Evolutionary conservation across 1,139 yeast species (phyloP).

Genomic region (Yamadazyma atmosphaerica): DNA sequence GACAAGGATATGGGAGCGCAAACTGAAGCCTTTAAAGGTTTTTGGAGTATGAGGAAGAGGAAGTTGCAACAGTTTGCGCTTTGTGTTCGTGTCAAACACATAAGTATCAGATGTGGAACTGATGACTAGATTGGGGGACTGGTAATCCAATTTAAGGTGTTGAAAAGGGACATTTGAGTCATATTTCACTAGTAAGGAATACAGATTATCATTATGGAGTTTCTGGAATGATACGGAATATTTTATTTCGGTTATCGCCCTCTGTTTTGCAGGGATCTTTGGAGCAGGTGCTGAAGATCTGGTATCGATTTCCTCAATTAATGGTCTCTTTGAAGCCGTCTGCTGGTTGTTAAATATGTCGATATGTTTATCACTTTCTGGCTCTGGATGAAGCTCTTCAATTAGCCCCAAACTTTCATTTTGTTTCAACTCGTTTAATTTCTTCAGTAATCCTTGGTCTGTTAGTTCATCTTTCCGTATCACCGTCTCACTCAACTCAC

Average conservation of each 20-base stretch:
- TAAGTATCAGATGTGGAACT: conserved; percentile 5
- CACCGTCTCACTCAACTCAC: conserved; percentile 43
- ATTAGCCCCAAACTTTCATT: conserved; percentile 45
- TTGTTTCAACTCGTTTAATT: conserved; percentile 31
- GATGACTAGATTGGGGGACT: conserved; percentile 7
- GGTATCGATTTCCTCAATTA: conserved; percentile 40
- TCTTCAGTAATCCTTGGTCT: conserved; percentile 33
- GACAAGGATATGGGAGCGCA: conserved; percentile 5
- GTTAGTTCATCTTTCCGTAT: conserved; percentile 30
- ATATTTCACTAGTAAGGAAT: conserved; percentile 7
- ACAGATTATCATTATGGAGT: conserved; percentile 3
- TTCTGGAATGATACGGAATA: conserved; percentile 13
- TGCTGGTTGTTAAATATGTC: conserved; percentile 7
- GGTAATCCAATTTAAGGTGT: conserved; percentile 5
- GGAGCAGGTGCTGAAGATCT: conserved; percentile 2
- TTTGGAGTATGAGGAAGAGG: conserved; percentile 8
- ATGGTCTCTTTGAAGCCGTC: conserved; percentile 19
- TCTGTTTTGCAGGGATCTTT: background rate
- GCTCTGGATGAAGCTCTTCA: conserved; percentile 30
- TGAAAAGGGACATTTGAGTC: conserved; percentile 12
- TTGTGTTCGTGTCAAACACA: conserved; percentile 5
- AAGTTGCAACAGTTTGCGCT: conserved; percentile 4
- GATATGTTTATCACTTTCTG: conserved; percentile 4
- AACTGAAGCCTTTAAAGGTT: conserved; percentile 7
- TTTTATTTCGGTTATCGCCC: conserved; percentile 2